Percentiles rank a stretch among this genome's conserved stretches.
These are phyloP conservation scores for Knoxdaviesia capensis DNA, from an alignment of 2,329 filamentous ascomycete genomes.

Conservation along the genomic window DNA sequence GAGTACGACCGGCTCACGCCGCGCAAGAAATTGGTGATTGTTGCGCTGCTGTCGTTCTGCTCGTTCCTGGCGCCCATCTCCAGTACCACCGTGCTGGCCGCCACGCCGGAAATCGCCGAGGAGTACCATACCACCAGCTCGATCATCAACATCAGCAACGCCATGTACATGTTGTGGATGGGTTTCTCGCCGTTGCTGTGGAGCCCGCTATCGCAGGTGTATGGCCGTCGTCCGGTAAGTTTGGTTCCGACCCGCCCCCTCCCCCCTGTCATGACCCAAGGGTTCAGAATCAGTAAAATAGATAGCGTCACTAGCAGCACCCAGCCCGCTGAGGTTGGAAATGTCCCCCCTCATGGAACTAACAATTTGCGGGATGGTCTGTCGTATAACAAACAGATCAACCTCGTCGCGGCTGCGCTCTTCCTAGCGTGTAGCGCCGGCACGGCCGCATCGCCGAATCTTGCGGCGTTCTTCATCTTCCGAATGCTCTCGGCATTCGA, in stretches of 20 bases:
- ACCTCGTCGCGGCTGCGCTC: slow-evolving; percentile 35
- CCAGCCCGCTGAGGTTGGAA: too few relatives aligned
- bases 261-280: neutral
- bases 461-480: slow-evolving; percentile 54
- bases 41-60: slow-evolving; percentile 51
- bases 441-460: slow-evolving; percentile 50
- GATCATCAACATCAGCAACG: slow-evolving; percentile 56
- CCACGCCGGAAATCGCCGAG: slow-evolving; percentile 51
- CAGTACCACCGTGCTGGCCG: slow-evolving; percentile 52
- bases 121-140: slow-evolving; percentile 45
- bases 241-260: neutral
- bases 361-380: too few relatives aligned
- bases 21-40: slow-evolving; percentile 44
- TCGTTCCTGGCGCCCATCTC: slow-evolving; percentile 58
- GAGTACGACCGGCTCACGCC: slow-evolving; percentile 45
- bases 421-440: slow-evolving; percentile 53
- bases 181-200: slow-evolving; percentile 49
- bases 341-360: neutral
- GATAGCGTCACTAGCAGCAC: too few relatives aligned
- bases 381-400: slow-evolving; percentile 6
- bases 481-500: slow-evolving; percentile 55
- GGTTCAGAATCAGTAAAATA: too few relatives aligned
- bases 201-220: slow-evolving; percentile 50
- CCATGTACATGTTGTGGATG: slow-evolving; percentile 58
- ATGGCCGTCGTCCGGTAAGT: slow-evolving; percentile 35